Evolutionary conservation across 2,329 filamentous ascomycete species (phyloP), one percentile per base, ranked within the genome.

Genomic region (Fusarium solani-melongenae): DNA sequence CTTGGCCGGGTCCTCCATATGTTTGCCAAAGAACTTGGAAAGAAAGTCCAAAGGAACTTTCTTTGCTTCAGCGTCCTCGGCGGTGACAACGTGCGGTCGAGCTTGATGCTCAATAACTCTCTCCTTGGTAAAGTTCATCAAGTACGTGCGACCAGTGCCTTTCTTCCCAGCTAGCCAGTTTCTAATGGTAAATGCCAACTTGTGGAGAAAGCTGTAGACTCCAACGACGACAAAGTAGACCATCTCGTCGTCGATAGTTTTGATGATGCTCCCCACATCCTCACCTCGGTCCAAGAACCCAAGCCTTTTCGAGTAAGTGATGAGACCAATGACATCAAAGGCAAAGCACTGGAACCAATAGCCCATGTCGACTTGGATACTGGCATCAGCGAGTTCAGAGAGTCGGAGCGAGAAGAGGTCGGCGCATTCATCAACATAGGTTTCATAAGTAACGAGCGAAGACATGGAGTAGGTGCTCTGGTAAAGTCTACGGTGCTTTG

Each of bases 281-380:
- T 73, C 63, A 0, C 71, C 71, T 0, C 31, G 36, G 15, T 73
- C 71, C 3, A 73, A 31, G 20, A 73, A 73, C 1, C 71, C 71
- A 0, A 73, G 41, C 0, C 71, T 61, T 4, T 73, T 74, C 0
- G 67, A 64, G n/a, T 74, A 73, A 2, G 71, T 73, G 7, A 73
- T 73, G 8, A 73, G 10, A 0, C 71, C 67, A 1, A 73, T 73
- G 2, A 74, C 71, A 3, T 73, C 71, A 3, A 73, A 73, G 0
- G 71, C 71, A n/a, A 71, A 73, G 3, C 71, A 73, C 7, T 73
- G 71, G 1, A 73, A 73, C 71, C 71, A 73, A 2, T 73, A 62
- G 0, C 70, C 29, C 38, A 73, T 73, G 3, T 73, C 67, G 2
- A 66, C 56, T 0, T 56, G 24, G 0, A 68, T 4, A 1, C n/a